Evolutionary conservation across 495 filamentous ascomycete species (phyloP), one percentile per base, ranked within the genome.

Genomic region (Hypoxylon intermedium): DNA sequence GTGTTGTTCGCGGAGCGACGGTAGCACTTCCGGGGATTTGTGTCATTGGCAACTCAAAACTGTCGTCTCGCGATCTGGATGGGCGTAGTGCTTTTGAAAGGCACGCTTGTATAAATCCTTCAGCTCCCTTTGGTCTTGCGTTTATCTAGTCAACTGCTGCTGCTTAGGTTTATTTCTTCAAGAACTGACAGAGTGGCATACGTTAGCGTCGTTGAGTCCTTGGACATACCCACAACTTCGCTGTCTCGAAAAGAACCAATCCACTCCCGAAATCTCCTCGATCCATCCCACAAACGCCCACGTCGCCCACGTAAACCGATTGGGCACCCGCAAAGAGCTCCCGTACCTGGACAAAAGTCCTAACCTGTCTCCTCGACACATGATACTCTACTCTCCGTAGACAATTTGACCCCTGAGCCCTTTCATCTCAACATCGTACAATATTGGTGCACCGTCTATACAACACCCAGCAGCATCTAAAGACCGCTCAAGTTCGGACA

Each of bases 171-270:
- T 26, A 9, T 31, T 21, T 33, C 21, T 24, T 46, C 18, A 28
- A 9, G 36, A 42, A 30, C 53, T 63, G 37, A 63, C 42, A 18
- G 38, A 48, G 42, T 38, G 38, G 33, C 18, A 23, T 47, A n/a
- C 6, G 30, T 20, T 59, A 64, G 60, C 37, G 43, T 51, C 31
- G 33, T 46, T 58, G 23, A 58, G 49, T 40, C 43, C 37, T 13
- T 57, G 31, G 38, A 31, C 38, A 58, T 64, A 64, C 60, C 53
- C 60, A 58, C 54, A 53, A 31, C 54, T 55, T 24, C 16, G 23
- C 48, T 38, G 49, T 44, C 38, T 48, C 37, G 23, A 54, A 40
- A 37, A 44, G 23, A 36, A 9, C 54, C 55, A 58, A 51, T 58
- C 45, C 55, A 50, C 45, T 51, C 16, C 6, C 53, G 36, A 64